Percentiles rank a stretch among this genome's conserved stretches.
These are phyloP conservation scores for Epichloe aotearoae DNA, from an alignment of 2,329 filamentous ascomycete genomes.

Conservation along the genomic window DNA sequence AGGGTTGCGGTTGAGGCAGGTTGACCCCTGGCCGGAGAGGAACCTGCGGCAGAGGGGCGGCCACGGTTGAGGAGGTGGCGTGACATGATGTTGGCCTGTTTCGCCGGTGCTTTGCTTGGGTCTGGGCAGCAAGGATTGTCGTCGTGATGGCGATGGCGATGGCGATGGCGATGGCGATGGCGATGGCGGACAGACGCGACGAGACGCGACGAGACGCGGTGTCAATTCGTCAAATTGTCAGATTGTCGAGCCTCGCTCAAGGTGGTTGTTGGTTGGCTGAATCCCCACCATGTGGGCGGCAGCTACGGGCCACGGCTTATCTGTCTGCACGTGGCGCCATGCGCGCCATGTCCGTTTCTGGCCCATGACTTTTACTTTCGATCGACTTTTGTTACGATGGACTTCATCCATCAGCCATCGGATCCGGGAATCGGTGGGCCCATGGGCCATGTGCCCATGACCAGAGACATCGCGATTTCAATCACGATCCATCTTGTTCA, in stretches of 20 bases:
- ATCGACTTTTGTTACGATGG: not conserved
- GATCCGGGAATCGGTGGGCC: no score
- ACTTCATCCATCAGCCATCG: not conserved
- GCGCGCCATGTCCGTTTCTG: not conserved
- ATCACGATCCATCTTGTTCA: no score
- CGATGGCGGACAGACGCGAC: conserved; percentile 1
- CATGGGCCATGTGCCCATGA: no score
- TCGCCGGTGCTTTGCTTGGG: not conserved
- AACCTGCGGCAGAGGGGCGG: conserved; percentile 6
- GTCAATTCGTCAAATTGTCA: not conserved
- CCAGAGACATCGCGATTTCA: no score
- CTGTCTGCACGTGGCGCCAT: not conserved
- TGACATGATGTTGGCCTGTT: conserved; percentile 16
- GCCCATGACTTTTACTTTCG: not conserved
- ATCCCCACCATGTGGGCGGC: not conserved
- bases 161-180: not conserved
- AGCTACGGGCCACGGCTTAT: not conserved
- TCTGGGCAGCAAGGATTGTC: no score
- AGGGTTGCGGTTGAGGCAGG: conserved; percentile 17
- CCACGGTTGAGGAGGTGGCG: conserved; percentile 19
- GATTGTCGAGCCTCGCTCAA: not conserved
- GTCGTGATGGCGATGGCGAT: conserved; percentile 1
- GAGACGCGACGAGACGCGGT: conserved; percentile 2
- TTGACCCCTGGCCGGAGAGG: not conserved
- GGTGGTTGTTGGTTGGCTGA: not conserved